These are phyloP conservation scores for Apiotrichum mycotoxinovorans DNA, from an alignment of 1,284 basidiomycete genomes.

Conservation along the genomic window DNA sequence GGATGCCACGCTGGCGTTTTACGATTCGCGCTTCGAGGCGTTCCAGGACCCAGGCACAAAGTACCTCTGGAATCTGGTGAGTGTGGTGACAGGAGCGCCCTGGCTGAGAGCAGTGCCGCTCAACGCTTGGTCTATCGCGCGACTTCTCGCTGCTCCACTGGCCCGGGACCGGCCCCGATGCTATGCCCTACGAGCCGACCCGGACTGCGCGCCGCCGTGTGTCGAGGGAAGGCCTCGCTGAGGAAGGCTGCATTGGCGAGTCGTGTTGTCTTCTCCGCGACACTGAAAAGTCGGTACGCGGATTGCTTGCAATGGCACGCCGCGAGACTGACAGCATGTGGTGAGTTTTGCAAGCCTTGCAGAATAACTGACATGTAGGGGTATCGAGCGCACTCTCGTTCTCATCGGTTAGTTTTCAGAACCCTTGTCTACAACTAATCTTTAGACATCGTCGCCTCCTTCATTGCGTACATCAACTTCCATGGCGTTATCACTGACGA, in stretches of 20 bases:
- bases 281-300: constrained; percentile 32
- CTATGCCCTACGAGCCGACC: constrained; percentile 9
- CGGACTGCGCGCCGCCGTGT: constrained; percentile 1
- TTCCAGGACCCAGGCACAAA: constrained; percentile 24
- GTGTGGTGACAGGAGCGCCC: too few relatives aligned
- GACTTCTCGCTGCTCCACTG: constrained; percentile 30
- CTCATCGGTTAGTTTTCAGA: constrained; percentile 28
- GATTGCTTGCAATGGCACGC: constrained; percentile 37
- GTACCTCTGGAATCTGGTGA: constrained; percentile 25
- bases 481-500: constrained; percentile 32
- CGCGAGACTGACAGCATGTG: constrained; percentile 26
- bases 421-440: background rate
- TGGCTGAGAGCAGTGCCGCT: constrained; percentile 27
- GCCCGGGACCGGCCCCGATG: constrained; percentile 26
- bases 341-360: constrained; percentile 1
- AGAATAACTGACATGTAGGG: constrained; percentile 25
- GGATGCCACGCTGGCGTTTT: constrained; percentile 32
- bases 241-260: constrained; percentile 20
- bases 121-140: constrained; percentile 25
- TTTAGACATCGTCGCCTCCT: constrained; percentile 34
- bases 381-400: constrained; percentile 27
- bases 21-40: constrained; percentile 27
- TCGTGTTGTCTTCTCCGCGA: constrained; percentile 31
- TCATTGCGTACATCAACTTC: constrained; percentile 30
- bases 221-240: background rate